phyloP scores from a whole-genome alignment of 1,284 basidiomycete genomes.

The Ceratobasidium sp. region DNA sequence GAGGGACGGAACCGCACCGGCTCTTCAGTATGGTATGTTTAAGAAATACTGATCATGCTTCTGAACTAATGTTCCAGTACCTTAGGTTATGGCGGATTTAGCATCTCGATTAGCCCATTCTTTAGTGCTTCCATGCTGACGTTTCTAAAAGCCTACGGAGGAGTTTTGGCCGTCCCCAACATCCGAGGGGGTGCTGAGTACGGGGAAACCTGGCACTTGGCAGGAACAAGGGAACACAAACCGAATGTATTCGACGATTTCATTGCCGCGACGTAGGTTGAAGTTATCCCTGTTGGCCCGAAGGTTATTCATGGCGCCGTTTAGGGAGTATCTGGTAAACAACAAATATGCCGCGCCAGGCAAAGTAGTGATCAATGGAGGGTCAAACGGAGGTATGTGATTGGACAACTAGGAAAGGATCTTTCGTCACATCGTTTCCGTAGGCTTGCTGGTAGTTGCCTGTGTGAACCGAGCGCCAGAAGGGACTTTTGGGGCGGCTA shows the following conservation, averaged over 20 bases:
- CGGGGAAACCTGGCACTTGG: constrained; percentile 84
- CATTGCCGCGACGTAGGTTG: constrained; percentile 77
- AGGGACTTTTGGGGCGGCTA: constrained; percentile 81
- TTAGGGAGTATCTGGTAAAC: constrained; percentile 76
- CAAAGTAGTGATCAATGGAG: constrained; percentile 83
- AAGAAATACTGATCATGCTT: background rate
- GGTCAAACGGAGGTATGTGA: constrained; percentile 77
- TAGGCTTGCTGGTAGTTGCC: constrained; percentile 81
- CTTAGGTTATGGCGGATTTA: constrained; percentile 82
- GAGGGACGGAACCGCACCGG: constrained; percentile 82
- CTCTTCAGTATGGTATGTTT: constrained; percentile 78
- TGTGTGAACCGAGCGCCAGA: constrained; percentile 84
- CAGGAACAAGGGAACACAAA: constrained; percentile 78
- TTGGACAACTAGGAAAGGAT: background rate
- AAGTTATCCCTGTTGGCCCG: background rate
- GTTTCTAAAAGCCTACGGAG: constrained; percentile 80
- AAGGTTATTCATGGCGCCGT: constrained; percentile 19
- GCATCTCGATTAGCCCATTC: constrained; percentile 76
- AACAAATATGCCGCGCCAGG: constrained; percentile 77
- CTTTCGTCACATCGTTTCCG: background rate
- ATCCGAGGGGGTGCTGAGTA: constrained; percentile 88
- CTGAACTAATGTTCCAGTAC: background rate
- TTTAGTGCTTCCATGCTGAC: constrained; percentile 82
- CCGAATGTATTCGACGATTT: constrained; percentile 84
- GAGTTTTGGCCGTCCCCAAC: constrained; percentile 78